Evolutionary conservation across 139 green algal genomes (phyloP).

Genomic region (Astrephomene gubernaculifera): DNA sequence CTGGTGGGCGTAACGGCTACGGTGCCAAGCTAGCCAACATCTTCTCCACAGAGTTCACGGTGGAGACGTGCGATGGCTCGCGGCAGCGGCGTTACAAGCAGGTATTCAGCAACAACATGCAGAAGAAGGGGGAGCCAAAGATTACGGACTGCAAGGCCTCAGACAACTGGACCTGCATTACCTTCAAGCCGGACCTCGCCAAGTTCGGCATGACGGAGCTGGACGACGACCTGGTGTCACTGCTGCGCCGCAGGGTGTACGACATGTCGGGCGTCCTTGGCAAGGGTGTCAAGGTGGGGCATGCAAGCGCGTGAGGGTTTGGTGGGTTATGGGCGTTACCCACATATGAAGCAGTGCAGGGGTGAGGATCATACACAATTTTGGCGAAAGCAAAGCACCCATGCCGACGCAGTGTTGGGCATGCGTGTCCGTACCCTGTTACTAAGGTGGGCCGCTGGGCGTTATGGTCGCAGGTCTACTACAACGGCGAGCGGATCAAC

Average conservation of each 20-base stretch:
- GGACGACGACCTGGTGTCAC: constrained; percentile 84
- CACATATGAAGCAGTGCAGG: no score
- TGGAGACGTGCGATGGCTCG: constrained; percentile 96
- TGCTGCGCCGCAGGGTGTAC: constrained; percentile 97
- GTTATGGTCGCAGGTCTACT: constrained; percentile 79
- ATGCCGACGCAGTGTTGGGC: no score
- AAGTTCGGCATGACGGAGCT: constrained; percentile 96
- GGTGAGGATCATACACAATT: no score
- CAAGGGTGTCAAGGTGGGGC: constrained; percentile 89
- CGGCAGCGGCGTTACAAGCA: constrained; percentile 91
- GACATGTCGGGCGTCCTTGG: constrained; percentile 96
- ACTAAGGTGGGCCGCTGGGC: no score
- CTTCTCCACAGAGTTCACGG: constrained; percentile 96
- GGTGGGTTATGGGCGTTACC: no score
- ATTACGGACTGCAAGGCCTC: constrained; percentile 76
- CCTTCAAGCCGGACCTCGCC: constrained; percentile 95
- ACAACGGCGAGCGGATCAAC: constrained; percentile 86
- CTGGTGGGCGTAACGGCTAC: constrained; percentile 98
- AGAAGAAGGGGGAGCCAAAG: constrained; percentile 51
- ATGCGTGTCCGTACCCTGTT: no score
- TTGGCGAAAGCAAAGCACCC: no score
- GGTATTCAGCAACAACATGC: constrained; percentile 89
- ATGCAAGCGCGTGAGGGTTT: no score
- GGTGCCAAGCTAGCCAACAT: constrained; percentile 99
- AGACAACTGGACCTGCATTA: constrained; percentile 98